Conservation (phyloP, 139 green algal species). For the Parachlorella kessleri region DNA sequence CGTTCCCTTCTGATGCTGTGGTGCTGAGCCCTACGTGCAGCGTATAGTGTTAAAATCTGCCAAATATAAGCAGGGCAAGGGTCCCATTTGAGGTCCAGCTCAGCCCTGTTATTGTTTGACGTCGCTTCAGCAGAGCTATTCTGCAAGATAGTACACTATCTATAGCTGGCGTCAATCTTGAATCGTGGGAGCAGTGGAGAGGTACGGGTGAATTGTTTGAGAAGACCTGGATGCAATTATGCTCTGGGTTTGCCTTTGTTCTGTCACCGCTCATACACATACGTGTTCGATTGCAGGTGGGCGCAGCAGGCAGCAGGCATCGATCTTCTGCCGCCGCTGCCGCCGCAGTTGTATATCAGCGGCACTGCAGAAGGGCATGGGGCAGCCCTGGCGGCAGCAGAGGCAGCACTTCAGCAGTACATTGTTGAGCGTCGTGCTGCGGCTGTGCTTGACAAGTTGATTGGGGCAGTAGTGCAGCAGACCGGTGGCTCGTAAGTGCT, state of each 20-base stretch:
- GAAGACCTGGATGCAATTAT: not conserved
- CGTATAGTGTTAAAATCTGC: too few relatives aligned
- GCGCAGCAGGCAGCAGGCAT: conserved; percentile 7
- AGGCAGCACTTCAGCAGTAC: not conserved
- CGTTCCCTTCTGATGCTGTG: not conserved
- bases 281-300: not conserved
- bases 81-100: too few relatives aligned
- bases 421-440: not conserved
- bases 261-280: too few relatives aligned
- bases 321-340: conserved; percentile 4
- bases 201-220: not conserved
- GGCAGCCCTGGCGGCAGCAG: not conserved
- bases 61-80: too few relatives aligned
- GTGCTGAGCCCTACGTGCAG: not conserved
- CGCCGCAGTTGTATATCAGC: not conserved
- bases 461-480: not conserved
- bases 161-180: too few relatives aligned
- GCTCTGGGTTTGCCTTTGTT: too few relatives aligned
- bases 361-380: not conserved
- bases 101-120: too few relatives aligned
- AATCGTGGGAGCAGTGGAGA: too few relatives aligned
- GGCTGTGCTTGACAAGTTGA: not conserved
- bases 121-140: too few relatives aligned
- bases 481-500: not conserved
- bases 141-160: too few relatives aligned